Conservation (phyloP, 2,329 filamentous ascomycete species). For the Mycosphaerella arachidis region DNA sequence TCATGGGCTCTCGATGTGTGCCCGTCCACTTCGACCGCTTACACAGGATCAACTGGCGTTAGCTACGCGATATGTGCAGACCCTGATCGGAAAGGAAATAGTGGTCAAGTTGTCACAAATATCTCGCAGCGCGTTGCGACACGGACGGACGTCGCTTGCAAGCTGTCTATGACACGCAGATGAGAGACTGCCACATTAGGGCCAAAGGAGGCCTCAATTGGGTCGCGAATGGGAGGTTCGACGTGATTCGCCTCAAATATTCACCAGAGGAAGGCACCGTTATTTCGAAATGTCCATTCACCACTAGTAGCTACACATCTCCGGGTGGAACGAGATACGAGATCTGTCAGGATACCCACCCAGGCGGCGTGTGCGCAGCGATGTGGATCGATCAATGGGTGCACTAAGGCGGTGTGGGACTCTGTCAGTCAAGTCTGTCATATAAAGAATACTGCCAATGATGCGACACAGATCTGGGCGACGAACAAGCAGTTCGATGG, state of each 20-base stretch:
- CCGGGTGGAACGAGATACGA: conserved; percentile 1
- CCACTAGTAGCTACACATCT: not conserved
- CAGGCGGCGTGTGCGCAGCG: not conserved
- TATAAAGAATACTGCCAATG: conserved; percentile 1
- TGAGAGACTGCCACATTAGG: conserved; percentile 10
- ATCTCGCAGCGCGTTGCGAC: not conserved
- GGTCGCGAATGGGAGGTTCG: conserved; percentile 5
- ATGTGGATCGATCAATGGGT: conserved; percentile 4
- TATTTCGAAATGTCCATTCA: conserved; percentile 6
- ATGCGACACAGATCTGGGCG: conserved; percentile 2
- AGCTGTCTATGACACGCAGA: conserved; percentile 12
- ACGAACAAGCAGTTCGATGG: conserved; percentile 4
- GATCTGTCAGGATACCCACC: conserved; percentile 4
- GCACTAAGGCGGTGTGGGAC: conserved; percentile 1
- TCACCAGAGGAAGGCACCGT: not conserved
- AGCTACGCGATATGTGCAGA: conserved; percentile 1
- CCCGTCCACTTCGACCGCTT: conserved; percentile 1
- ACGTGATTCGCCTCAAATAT: not conserved
- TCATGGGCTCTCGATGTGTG: not conserved
- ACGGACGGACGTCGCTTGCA: not conserved
- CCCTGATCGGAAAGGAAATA: not conserved
- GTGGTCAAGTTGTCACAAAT: not conserved
- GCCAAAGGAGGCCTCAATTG: conserved; percentile 1
- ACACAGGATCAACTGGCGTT: not conserved
- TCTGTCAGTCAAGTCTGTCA: not conserved